Percentiles rank a stretch among this genome's conserved stretches.
Conservation (phyloP, 2,329 filamentous ascomycete species). For the Albifimbria verrucaria region DNA sequence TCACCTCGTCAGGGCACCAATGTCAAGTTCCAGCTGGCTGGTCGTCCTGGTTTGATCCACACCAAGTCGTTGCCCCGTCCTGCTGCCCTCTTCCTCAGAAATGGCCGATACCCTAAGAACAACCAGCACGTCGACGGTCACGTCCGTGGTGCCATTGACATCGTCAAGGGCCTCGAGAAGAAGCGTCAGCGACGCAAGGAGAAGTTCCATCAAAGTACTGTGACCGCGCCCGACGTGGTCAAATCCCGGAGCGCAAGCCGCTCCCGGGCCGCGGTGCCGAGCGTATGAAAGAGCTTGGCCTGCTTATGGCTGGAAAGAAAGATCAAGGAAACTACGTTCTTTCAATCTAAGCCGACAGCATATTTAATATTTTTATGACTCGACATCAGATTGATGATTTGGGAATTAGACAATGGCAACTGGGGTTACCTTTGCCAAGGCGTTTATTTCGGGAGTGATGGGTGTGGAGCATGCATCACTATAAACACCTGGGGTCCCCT, state of each 20-base stretch:
- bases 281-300: constrained; percentile 78
- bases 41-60: constrained; percentile 65
- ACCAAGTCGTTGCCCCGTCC: constrained; percentile 86
- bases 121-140: constrained; percentile 51
- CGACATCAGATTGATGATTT: too few relatives aligned
- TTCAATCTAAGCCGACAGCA: constrained; percentile 53
- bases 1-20: constrained; percentile 38
- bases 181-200: constrained; percentile 91
- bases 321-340: constrained; percentile 75
- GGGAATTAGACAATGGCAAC: too few relatives aligned
- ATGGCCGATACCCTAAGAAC: constrained; percentile 34
- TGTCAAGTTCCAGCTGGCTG: constrained; percentile 35
- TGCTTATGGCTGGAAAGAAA: constrained; percentile 79
- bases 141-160: constrained; percentile 91
- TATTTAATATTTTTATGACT: too few relatives aligned
- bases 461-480: too few relatives aligned
- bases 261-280: constrained; percentile 84
- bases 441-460: too few relatives aligned
- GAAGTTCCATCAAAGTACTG: constrained; percentile 90
- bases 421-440: too few relatives aligned
- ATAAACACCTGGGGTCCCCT: too few relatives aligned
- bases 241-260: constrained; percentile 60
- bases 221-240: constrained; percentile 72
- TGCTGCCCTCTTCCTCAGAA: constrained; percentile 64
- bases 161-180: constrained; percentile 91